Conservation (phyloP, 352 stramenopile genomes). For the Aphanomyces cochlioides region DNA sequence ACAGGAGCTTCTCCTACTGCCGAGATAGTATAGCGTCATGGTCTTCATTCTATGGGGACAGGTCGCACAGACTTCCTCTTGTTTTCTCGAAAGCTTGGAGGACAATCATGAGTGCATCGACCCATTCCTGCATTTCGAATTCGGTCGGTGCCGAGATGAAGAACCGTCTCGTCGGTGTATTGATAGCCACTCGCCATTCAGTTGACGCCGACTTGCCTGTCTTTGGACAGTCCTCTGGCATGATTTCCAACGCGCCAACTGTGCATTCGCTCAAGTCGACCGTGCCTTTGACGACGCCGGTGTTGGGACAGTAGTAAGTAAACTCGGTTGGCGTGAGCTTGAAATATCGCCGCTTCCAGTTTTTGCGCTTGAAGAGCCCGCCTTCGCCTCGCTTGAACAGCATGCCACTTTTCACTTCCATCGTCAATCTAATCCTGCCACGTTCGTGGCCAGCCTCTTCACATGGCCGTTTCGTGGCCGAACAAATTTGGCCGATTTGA, state of each 20-base stretch:
- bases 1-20: too few relatives aligned
- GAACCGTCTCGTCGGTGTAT: conserved; percentile 50
- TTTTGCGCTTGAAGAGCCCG: conserved; percentile 55
- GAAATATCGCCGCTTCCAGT: conserved; percentile 82
- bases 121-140: conserved; percentile 83
- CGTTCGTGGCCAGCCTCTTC: too few relatives aligned
- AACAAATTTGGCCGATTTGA: too few relatives aligned
- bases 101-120: conserved; percentile 38
- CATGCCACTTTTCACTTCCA: conserved; percentile 46
- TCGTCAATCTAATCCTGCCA: too few relatives aligned
- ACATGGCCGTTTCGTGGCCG: too few relatives aligned
- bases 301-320: conserved; percentile 71
- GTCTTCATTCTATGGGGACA: too few relatives aligned
- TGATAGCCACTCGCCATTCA: conserved; percentile 77
- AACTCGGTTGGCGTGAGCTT: conserved; percentile 55
- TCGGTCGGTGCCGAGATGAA: conserved; percentile 66
- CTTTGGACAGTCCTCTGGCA: conserved; percentile 74
- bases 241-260: conserved; percentile 64
- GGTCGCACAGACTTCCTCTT: too few relatives aligned
- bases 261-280: conserved; percentile 60
- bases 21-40: too few relatives aligned
- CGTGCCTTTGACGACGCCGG: conserved; percentile 67
- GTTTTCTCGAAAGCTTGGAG: neutral
- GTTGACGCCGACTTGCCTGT: conserved; percentile 62
- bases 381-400: conserved; percentile 79